These are phyloP conservation scores for Ustilago loliicola DNA, from an alignment of 1,284 basidiomycete species.

Conservation along the genomic window DNA sequence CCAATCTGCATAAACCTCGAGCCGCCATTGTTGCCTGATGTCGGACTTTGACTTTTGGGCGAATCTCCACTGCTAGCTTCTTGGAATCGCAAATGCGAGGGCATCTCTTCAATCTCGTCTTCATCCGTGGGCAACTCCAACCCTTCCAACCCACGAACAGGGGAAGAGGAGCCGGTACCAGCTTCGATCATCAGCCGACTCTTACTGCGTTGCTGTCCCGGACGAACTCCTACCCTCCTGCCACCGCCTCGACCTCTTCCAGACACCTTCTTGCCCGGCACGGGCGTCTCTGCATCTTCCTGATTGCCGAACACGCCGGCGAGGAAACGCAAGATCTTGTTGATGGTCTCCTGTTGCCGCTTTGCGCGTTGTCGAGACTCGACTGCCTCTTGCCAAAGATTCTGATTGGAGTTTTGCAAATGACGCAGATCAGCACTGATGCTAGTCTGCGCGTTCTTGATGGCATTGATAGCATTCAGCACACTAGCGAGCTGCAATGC, in stretches of 20 bases:
- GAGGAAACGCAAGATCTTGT: slow-evolving; percentile 92
- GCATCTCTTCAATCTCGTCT: slow-evolving; percentile 57
- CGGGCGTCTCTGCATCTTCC: slow-evolving; percentile 56
- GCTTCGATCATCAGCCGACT: slow-evolving; percentile 53
- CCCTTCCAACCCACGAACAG: slow-evolving; percentile 25
- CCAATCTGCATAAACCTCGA: slow-evolving; percentile 47
- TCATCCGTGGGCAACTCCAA: slow-evolving; percentile 43
- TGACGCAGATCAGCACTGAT: slow-evolving; percentile 90
- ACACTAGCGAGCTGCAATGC: slow-evolving; percentile 72
- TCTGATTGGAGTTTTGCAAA: slow-evolving; percentile 87
- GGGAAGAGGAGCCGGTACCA: slow-evolving; percentile 18
- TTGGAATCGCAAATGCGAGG: slow-evolving; percentile 46
- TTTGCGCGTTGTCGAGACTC: slow-evolving; percentile 83
- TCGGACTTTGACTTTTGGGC: slow-evolving; percentile 28
- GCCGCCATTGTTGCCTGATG: slow-evolving; percentile 17
- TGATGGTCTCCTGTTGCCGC: slow-evolving; percentile 96
- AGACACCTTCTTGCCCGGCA: slow-evolving; percentile 35
- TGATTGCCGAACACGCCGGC: slow-evolving; percentile 88
- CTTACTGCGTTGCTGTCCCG: slow-evolving; percentile 44
- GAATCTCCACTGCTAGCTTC: slow-evolving; percentile 47
- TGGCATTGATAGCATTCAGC: slow-evolving; percentile 84
- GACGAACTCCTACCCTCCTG: slow-evolving; percentile 64
- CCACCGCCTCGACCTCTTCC: slow-evolving; percentile 40
- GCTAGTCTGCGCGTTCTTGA: slow-evolving; percentile 90
- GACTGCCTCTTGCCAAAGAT: slow-evolving; percentile 91